Percentiles rank a stretch among this genome's conserved stretches.
Evolutionary conservation across 75 land plant genomes (phyloP).

Genomic region (Pinus albicaulis): DNA sequence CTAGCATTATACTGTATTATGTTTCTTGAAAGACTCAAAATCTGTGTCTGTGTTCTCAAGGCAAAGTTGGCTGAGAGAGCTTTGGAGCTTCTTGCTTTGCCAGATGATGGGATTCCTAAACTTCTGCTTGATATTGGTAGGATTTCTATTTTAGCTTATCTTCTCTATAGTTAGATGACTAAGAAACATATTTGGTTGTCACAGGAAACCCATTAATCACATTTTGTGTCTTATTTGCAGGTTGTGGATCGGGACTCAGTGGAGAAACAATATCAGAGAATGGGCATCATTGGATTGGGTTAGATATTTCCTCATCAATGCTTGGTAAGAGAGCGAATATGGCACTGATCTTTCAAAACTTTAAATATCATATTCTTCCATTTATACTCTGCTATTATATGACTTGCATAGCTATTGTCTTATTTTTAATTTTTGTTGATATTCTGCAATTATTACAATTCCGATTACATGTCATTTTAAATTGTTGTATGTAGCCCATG

Average conservation of each 20-base stretch:
- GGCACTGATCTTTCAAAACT: background rate
- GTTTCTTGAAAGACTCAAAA: background rate
- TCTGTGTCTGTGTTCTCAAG: conserved; percentile 28
- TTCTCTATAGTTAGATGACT: background rate
- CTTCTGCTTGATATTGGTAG: conserved; percentile 89
- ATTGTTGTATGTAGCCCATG: too few relatives aligned
- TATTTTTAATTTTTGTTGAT: too few relatives aligned
- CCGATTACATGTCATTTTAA: too few relatives aligned
- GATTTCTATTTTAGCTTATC: background rate
- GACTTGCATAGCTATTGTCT: too few relatives aligned
- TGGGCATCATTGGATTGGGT: conserved; percentile 96
- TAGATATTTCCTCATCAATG: conserved; percentile 93
- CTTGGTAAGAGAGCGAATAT: conserved; percentile 42
- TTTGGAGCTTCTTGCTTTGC: conserved; percentile 83
- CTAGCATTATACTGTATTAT: background rate
- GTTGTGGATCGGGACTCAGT: conserved; percentile 99
- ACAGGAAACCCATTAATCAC: background rate
- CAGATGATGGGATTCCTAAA: conserved; percentile 78
- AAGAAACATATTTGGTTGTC: background rate
- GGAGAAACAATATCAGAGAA: conserved; percentile 91
- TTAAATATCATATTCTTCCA: background rate
- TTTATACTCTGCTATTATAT: too few relatives aligned
- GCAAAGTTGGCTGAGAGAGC: conserved; percentile 87
- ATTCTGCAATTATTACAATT: too few relatives aligned
- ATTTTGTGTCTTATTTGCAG: conserved; percentile 20